Evolutionary conservation across 169 alveolate species (phyloP).

Genomic region (Sarcocystis neurona): DNA sequence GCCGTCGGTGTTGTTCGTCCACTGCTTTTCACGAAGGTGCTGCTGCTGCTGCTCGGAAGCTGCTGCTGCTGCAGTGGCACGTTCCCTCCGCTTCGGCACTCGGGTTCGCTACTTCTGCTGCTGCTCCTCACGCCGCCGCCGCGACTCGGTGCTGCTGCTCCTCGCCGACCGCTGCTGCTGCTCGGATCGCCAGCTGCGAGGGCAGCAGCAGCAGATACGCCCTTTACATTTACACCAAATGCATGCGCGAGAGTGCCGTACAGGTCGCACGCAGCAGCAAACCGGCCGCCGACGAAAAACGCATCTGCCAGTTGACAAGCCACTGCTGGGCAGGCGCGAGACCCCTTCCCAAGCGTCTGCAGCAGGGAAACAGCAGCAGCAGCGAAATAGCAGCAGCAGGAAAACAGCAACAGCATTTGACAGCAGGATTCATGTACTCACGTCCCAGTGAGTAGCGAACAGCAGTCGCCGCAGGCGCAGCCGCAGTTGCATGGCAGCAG

Average conservation of each 20-base stretch:
- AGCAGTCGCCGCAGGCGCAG: too few species aligned
- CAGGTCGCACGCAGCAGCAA: conserved; percentile 64
- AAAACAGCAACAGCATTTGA: neutral
- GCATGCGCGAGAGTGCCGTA: conserved; percentile 60
- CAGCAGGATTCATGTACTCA: too few species aligned
- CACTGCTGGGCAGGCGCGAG: conserved; percentile 55
- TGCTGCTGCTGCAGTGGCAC: neutral
- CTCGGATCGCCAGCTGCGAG: conserved; percentile 44
- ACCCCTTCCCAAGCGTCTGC: conserved; percentile 60
- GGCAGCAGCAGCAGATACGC: conserved; percentile 15
- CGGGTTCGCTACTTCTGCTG: neutral
- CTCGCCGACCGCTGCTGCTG: conserved; percentile 23
- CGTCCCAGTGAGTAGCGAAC: too few species aligned
- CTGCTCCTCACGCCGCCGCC: neutral
- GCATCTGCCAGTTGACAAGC: conserved; percentile 68
- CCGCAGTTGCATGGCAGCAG: too few species aligned
- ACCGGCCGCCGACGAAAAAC: conserved; percentile 56
- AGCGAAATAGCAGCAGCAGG: too few species aligned
- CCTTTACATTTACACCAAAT: conserved; percentile 33
- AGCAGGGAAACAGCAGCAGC: neutral
- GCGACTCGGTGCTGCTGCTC: neutral
- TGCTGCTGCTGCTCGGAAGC: neutral
- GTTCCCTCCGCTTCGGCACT: neutral
- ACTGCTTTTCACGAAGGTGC: neutral
- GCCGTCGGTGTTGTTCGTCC: too few species aligned